Evolutionary conservation across 352 stramenopile genomes (phyloP), one percentile per base, ranked within the genome.

Genomic region (Thraustotheca clavata): DNA sequence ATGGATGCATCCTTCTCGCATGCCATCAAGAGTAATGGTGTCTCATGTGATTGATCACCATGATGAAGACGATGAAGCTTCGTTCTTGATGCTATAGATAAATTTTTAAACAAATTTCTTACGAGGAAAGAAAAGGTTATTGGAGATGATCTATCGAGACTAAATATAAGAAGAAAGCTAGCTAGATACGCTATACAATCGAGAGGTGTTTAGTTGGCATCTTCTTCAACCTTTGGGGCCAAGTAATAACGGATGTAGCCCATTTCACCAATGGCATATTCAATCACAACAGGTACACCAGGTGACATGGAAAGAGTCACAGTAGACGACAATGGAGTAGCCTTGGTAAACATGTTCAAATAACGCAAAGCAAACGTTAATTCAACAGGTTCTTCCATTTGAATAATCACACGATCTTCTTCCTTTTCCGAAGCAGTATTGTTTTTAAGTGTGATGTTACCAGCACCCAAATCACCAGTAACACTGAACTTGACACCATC

Each of bases 281-380:
- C 97, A 22, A 99, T 89, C 29, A 99, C 94, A 33, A 99, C 82
- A 1, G 97, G 97, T 50, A 99, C 96, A 41, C 98, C 96, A 7
- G 95, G 94, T 41, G 88, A 98, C 92, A 99, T 98, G 67, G 83
- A 97, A 43, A 99, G 82, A 73, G 96, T 97, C 50, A 99, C 97
- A 36, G 76, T 96, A 39, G 89, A 75, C 46, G 86, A 96, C 62
- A 99, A 83, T 33, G 87, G 89, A 50, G 96, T 99, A 34, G 96
- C 97, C 86, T 99, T 99, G 55, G 96, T 98, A 73, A 99, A 99
- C 77, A 99, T 98, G 80, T 98, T 98, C 74, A 99, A 87, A 87
- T 99, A 99, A 57, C 96, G 91, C 46, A 99, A 81, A 41, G 97
- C 97, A 76, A 99, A 99, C 65, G 90, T 98, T 49, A 99, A 86